Evolutionary conservation across 2,329 filamentous ascomycete species (phyloP).

Genomic region (Rugonectria rugulosa): DNA sequence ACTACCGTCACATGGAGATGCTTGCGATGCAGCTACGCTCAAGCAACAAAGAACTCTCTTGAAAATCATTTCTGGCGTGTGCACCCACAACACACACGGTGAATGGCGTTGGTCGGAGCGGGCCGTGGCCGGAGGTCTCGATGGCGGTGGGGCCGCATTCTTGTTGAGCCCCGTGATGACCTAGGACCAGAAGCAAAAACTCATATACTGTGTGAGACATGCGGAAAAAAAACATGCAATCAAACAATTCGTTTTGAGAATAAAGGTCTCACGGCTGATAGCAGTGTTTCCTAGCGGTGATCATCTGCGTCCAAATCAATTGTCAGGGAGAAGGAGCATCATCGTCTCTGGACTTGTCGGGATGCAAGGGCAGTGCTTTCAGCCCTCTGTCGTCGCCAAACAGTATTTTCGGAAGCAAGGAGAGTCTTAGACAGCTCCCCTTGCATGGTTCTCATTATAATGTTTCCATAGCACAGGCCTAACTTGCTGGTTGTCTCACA

Average conservation of each 20-base stretch:
- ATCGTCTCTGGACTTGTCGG: too few relatives aligned
- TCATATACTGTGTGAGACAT: not conserved
- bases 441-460: too few relatives aligned
- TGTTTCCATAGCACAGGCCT: too few relatives aligned
- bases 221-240: slow-evolving; percentile 10
- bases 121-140: not conserved
- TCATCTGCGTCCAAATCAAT: slow-evolving; percentile 1
- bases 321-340: slow-evolving; percentile 5
- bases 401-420: too few relatives aligned
- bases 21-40: not conserved
- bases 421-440: too few relatives aligned
- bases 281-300: slow-evolving; percentile 13
- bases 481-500: too few relatives aligned
- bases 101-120: slow-evolving; percentile 2
- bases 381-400: too few relatives aligned
- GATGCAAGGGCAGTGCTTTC: too few relatives aligned
- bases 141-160: slow-evolving; percentile 12
- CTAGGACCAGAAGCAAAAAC: not conserved
- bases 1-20: not conserved
- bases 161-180: not conserved
- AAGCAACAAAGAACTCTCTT: not conserved
- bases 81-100: too few relatives aligned
- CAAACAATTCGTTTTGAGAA: not conserved
- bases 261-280: not conserved
- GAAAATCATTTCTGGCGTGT: not conserved